Evolutionary conservation across 1,284 basidiomycete species (phyloP), one percentile per base, ranked within the genome.

Genomic region (Tausonia pullulans): DNA sequence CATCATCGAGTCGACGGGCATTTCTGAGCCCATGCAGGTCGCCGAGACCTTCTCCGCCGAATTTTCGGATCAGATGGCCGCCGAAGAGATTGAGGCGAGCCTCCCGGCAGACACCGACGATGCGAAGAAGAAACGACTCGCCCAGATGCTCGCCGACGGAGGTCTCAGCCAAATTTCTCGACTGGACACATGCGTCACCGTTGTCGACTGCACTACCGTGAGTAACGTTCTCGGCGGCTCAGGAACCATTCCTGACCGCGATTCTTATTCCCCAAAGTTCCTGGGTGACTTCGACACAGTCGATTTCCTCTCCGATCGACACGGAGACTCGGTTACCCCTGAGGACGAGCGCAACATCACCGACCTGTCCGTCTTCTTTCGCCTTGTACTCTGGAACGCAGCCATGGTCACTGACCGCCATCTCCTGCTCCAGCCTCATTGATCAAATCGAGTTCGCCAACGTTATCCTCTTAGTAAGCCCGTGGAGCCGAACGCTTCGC

Each of bases 311-410:
- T 73, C 76, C 2, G 78, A 79, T 69, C 71, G 78, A 14, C 67
- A 70, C 58, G 69, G 69, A 11, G 68, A 70, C 39, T 71, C 75
- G 11, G 75, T 77, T n/a, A 72, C 70, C 39, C 72, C 73, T 40
- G 76, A 79, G 62, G 79, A 80, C 69, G 79, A 79, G 68, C 70
- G 78, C 40, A 79, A 79, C 68, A 77, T 80, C 64, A 74, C 74
- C 9, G 78, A 80, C 66, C 72, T 80, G 64, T 73, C 53, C 63
- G 71, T 67, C 43, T 4, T 49, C 6, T 27, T 40, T 43, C 10
- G 4, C 13, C 41, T 10, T 59, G 9, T 45, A 27, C 27, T 27
- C 27, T 27, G 27, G 27, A 27, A 27, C 39, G n/a, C 53, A 16
- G 9, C 9, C 10, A 9, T 55, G 9, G 27, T 41, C 9, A 50